phyloP scores from a whole-genome alignment of 805 yeast genomes.

The Saturnispora besseyi region DNA sequence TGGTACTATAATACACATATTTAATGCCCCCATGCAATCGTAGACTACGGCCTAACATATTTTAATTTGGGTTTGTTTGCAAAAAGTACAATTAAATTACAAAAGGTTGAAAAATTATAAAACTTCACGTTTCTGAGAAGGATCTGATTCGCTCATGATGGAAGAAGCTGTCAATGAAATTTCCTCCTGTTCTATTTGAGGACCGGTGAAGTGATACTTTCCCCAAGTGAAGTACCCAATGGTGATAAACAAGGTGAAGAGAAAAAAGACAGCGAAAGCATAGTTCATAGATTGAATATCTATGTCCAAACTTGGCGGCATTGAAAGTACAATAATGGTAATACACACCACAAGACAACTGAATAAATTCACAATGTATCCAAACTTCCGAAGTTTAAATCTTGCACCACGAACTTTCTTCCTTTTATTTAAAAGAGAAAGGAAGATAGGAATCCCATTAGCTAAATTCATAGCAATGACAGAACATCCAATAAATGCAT shows the following conservation, averaged over 20 bases:
- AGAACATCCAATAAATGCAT: constrained; percentile 77
- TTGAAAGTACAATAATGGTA: constrained; percentile 53
- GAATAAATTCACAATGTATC: constrained; percentile 52
- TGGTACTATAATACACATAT: not conserved
- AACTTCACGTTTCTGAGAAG: constrained; percentile 1
- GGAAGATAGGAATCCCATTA: constrained; percentile 64
- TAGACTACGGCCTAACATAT: not conserved
- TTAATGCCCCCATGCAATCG: not conserved
- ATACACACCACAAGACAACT: constrained; percentile 54
- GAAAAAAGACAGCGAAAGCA: constrained; percentile 53
- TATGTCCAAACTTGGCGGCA: constrained; percentile 59
- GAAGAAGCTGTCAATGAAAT: not conserved
- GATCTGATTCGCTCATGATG: constrained; percentile 1
- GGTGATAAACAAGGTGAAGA: constrained; percentile 41
- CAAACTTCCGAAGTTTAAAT: constrained; percentile 52
- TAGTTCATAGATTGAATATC: constrained; percentile 46
- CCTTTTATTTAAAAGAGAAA: constrained; percentile 52
- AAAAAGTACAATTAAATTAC: not conserved
- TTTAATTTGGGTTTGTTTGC: not conserved
- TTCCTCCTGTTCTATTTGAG: constrained; percentile 28
- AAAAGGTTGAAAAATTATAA: not conserved
- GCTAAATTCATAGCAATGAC: constrained; percentile 69
- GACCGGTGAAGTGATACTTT: constrained; percentile 50
- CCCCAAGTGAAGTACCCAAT: constrained; percentile 55
- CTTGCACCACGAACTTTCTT: constrained; percentile 58